Evolutionary conservation across 2,329 filamentous ascomycete genomes (phyloP).

Genomic region (Neurospora sp.): DNA sequence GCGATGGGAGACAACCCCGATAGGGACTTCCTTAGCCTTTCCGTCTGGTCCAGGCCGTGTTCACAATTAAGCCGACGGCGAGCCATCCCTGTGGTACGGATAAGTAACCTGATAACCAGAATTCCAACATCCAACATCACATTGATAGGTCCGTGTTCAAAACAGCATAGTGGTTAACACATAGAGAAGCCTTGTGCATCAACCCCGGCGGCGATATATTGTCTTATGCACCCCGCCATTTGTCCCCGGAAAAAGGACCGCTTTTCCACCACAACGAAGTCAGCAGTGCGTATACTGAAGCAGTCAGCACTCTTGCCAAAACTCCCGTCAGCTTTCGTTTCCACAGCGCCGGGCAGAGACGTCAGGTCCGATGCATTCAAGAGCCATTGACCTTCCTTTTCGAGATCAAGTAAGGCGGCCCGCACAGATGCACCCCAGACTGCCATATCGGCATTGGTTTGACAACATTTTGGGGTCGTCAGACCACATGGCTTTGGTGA

Average conservation of each 20-base stretch:
- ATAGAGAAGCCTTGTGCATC: constrained; percentile 8
- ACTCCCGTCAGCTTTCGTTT: background rate
- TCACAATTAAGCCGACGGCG: constrained; percentile 3
- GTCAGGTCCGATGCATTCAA: constrained; percentile 9
- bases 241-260: constrained; percentile 18
- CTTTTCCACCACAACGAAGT: constrained; percentile 14
- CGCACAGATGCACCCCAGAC: constrained; percentile 11
- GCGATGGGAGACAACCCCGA: background rate
- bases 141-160: background rate
- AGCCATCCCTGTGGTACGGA: constrained; percentile 8
- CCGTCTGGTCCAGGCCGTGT: background rate
- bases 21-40: background rate
- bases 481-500: background rate
- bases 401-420: constrained; percentile 8
- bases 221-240: constrained; percentile 9
- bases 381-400: constrained; percentile 16
- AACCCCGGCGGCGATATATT: constrained; percentile 16
- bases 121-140: constrained; percentile 3
- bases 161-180: background rate
- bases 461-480: constrained; percentile 8
- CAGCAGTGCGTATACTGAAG: background rate
- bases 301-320: constrained; percentile 2
- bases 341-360: constrained; percentile 4
- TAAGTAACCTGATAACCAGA: constrained; percentile 3
- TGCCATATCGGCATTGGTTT: constrained; percentile 17